These are phyloP conservation scores for Globisporangium cylindrosporum DNA, from an alignment of 352 stramenopile genomes.

Conservation along the genomic window DNA sequence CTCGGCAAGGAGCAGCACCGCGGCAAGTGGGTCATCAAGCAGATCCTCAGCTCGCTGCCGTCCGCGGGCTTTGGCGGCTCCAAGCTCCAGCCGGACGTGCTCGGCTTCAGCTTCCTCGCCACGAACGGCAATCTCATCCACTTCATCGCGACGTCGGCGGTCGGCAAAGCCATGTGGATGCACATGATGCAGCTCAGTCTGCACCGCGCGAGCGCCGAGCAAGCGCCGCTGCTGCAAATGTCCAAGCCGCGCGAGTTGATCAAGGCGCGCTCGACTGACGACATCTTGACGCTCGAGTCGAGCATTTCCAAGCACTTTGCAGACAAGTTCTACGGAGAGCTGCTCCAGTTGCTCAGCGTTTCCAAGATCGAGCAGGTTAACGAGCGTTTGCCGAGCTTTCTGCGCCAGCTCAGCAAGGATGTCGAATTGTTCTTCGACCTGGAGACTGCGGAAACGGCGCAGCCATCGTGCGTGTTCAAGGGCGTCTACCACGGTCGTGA, in stretches of 20 bases:
- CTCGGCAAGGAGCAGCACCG: conserved; percentile 77
- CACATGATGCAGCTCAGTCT: conserved; percentile 76
- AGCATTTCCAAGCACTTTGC: conserved; percentile 68
- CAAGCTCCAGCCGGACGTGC: conserved; percentile 70
- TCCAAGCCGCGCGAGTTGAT: conserved; percentile 30
- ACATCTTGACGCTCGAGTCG: conserved; percentile 51
- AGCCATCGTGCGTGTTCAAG: conserved; percentile 85
- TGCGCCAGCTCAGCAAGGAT: conserved; percentile 85
- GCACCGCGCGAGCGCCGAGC: conserved; percentile 46
- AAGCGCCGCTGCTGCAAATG: conserved; percentile 34
- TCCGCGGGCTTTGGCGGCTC: conserved; percentile 77
- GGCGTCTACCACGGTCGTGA: conserved; percentile 85
- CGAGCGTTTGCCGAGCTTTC: conserved; percentile 58
- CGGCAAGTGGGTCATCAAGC: conserved; percentile 78
- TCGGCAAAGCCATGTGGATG: conserved; percentile 85
- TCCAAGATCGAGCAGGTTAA: conserved; percentile 41
- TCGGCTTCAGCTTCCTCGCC: conserved; percentile 82
- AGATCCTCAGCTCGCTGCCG: conserved; percentile 74
- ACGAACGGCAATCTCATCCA: conserved; percentile 85
- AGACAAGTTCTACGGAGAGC: conserved; percentile 65
- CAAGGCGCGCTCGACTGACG: conserved; percentile 39
- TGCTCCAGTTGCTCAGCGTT: conserved; percentile 50
- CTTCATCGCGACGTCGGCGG: conserved; percentile 67
- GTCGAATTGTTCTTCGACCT: conserved; percentile 83
- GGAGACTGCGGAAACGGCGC: conserved; percentile 65